These are phyloP conservation scores for Xylaria cubensis DNA, from an alignment of 495 filamentous ascomycete genomes.

Conservation along the genomic window DNA sequence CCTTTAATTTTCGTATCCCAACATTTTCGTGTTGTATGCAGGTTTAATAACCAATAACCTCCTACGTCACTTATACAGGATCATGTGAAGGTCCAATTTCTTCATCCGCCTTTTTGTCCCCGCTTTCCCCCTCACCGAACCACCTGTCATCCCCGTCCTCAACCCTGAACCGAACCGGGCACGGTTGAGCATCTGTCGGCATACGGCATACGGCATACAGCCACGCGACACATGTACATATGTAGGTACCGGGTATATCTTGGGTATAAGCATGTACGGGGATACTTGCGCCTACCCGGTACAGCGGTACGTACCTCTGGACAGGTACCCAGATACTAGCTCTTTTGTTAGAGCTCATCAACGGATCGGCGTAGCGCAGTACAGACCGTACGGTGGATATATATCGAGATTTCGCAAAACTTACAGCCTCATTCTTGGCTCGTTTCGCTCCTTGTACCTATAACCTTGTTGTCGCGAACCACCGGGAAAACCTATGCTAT, in stretches of 20 bases:
- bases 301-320: neutral
- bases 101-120: neutral
- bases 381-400: neutral
- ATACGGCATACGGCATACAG: neutral
- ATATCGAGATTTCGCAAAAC: neutral
- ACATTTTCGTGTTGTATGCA: neutral
- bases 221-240: neutral
- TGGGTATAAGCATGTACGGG: neutral
- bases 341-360: neutral
- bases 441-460: neutral
- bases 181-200: neutral
- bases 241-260: neutral
- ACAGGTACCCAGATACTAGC: neutral
- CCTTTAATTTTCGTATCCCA: neutral
- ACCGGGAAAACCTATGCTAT: neutral
- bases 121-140: slow-evolving; percentile 15
- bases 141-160: neutral
- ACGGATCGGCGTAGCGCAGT: neutral
- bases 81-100: slow-evolving; percentile 24
- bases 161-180: neutral
- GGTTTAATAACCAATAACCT: neutral
- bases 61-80: slow-evolving; percentile 25
- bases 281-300: neutral
- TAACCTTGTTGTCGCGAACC: neutral
- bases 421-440: neutral